Evolutionary conservation across 1,284 basidiomycete species (phyloP).

Genomic region (Wolfiporia cocos): DNA sequence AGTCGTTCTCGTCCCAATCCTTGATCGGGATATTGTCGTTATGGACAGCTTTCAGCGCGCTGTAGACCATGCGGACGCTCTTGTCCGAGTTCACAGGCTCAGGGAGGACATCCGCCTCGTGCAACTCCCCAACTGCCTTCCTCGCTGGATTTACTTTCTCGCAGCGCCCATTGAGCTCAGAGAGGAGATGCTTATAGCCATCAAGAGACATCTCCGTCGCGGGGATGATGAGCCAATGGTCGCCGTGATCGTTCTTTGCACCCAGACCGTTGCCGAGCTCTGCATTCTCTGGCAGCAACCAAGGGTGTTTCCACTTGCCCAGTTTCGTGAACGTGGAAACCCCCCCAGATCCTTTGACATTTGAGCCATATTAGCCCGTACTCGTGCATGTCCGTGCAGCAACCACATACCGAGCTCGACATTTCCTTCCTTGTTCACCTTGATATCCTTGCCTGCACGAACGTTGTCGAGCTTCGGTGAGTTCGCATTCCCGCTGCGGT

Average conservation of each 20-base stretch:
- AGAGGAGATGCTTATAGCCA: not conserved
- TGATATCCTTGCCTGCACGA: not conserved
- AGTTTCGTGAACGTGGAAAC: not conserved
- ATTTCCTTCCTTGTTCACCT: not conserved
- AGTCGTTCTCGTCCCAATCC: slow-evolving; percentile 1
- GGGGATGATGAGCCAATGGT: not conserved
- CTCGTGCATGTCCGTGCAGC: not conserved
- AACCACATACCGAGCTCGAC: not conserved
- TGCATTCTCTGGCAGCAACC: not conserved
- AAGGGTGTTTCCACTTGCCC: not conserved
- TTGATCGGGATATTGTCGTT: not conserved
- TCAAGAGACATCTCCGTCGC: not conserved
- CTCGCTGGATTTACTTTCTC: too few relatives aligned
- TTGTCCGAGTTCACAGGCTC: not conserved
- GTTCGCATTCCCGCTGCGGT: not conserved
- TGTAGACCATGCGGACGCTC: not conserved
- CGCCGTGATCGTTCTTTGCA: not conserved
- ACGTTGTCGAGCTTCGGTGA: not conserved
- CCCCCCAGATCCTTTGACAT: not conserved
- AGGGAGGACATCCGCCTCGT: not conserved
- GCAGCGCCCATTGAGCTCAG: not conserved
- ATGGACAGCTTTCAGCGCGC: not conserved
- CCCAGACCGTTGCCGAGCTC: not conserved
- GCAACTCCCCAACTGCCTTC: too few relatives aligned
- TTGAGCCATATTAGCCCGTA: not conserved